These are phyloP conservation scores for Dryadomyces sulphureus DNA, from an alignment of 2,329 filamentous ascomycete genomes.

Conservation along the genomic window DNA sequence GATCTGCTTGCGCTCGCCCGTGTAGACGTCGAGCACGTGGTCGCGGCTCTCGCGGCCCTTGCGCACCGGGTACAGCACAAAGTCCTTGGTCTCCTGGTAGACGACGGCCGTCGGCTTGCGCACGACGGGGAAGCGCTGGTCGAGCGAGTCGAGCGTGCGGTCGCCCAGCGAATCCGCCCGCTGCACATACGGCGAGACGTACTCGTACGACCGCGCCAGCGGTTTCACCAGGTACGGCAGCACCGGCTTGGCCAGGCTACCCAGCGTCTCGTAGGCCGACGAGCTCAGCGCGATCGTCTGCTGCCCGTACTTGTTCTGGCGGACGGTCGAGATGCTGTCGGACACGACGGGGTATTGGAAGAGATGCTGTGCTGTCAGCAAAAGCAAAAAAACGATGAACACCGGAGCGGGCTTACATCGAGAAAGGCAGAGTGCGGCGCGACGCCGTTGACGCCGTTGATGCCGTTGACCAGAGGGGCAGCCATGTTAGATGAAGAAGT, in stretches of 20 bases:
- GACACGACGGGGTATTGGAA: constrained; percentile 70
- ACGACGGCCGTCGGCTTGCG: constrained; percentile 63
- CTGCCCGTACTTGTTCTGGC: constrained; percentile 68
- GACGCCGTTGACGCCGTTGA: constrained; percentile 6
- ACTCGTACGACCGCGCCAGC: no score
- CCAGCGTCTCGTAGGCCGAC: constrained; percentile 62
- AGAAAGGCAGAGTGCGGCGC: constrained; percentile 10
- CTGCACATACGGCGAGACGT: constrained; percentile 70
- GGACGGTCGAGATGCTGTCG: constrained; percentile 65
- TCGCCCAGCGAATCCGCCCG: constrained; percentile 69
- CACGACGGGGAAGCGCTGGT: constrained; percentile 56
- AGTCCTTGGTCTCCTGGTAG: constrained; percentile 45
- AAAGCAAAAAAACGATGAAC: background rate
- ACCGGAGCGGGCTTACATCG: constrained; percentile 9
- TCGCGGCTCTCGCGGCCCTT: constrained; percentile 47
- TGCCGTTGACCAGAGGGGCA: constrained; percentile 10
- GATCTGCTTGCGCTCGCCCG: constrained; percentile 45
- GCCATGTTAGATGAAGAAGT: constrained; percentile 6
- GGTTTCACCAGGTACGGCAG: constrained; percentile 66
- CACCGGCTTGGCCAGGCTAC: constrained; percentile 61
- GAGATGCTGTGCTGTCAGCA: constrained; percentile 47
- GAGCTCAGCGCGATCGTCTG: constrained; percentile 66
- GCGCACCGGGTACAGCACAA: constrained; percentile 48
- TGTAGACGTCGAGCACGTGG: constrained; percentile 42
- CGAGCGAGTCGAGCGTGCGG: constrained; percentile 53